Base-by-base conservation (phyloP, 2,329 filamentous ascomycete species). In the Myotisia sp. region DNA sequence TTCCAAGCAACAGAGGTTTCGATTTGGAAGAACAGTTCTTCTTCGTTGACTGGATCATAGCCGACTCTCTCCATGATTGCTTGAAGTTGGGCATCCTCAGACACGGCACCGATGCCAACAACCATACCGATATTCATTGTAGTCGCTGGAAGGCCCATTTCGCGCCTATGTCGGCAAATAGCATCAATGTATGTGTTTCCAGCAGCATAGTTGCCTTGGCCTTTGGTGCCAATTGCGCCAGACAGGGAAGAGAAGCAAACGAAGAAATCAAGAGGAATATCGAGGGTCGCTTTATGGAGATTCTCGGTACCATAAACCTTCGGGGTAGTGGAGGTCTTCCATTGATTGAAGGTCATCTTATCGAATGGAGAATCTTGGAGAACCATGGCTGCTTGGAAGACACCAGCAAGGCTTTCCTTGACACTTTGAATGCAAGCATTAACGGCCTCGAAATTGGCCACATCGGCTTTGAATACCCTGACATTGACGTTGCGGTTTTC, bases 161-260 rank as follows among this genome's bases (percentile, higher is more conserved):
- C 32, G 33, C 36, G 18, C 29, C 46, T 36, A 70, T 41, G 33
- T 18, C 41, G 37, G 33, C 40, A 39, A 24, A 48, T 37, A 3
- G 45, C 34, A 30, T 48, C 46, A 20, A 45, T 38, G 19, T 44
- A 48, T 4, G 40, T 37, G 24, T 48, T 48, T 5, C 38, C 45
- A 7, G 46, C 38, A 21, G 42, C 40, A 31, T 48, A 48, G 29
- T 42, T 43, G 23, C 20, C 41, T 32, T 62, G 59, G 1, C 58
- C 58, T 2, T 38, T 32, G 29, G 54, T 57, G 1, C 59, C 59
- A 0, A 49, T 43, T 0, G 61, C 46, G 8, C 37, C 47, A 8
- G 51, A 43, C 1, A 56, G 37, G 0, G 58, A 61, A 1, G 53
- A 55, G 30, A 59, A 51, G 9, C 54, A 23, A 26, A 52, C 36